Percentiles rank a stretch among this genome's conserved stretches.
These are phyloP conservation scores for Diutina rugosa DNA, from an alignment of 1,139 yeast species.

Conservation along the genomic window DNA sequence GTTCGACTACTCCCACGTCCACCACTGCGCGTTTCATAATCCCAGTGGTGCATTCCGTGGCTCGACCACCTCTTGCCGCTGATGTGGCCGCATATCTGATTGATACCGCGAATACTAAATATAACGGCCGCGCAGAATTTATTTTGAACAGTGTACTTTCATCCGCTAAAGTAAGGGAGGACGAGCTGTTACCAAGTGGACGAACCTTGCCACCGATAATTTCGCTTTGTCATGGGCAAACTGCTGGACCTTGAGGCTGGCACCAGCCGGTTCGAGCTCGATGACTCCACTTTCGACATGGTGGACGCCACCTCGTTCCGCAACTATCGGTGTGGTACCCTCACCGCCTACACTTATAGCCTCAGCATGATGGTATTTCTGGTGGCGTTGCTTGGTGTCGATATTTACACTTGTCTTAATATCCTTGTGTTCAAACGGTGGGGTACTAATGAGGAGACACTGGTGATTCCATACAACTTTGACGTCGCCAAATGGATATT, in stretches of 20 bases:
- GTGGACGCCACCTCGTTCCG: constrained; percentile 35
- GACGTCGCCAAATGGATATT: constrained; percentile 64
- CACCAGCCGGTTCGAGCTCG: constrained; percentile 11
- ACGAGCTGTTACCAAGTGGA: background rate
- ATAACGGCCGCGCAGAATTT: background rate
- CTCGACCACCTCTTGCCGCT: too few species aligned
- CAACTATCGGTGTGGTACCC: constrained; percentile 38
- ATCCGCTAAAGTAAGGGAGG: background rate
- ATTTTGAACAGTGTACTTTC: background rate
- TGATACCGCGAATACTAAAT: background rate
- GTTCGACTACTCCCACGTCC: too few species aligned
- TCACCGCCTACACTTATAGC: constrained; percentile 39
- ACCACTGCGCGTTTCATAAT: too few species aligned
- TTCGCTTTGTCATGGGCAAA: background rate
- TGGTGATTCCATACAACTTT: constrained; percentile 31
- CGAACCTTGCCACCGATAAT: background rate
- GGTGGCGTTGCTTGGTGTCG: constrained; percentile 51
- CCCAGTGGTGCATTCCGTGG: too few species aligned
- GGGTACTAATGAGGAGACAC: constrained; percentile 45
- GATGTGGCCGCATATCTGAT: background rate
- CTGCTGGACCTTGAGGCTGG: background rate
- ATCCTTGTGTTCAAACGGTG: constrained; percentile 67
- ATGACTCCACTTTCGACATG: constrained; percentile 30
- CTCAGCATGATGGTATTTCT: constrained; percentile 41
- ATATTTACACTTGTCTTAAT: constrained; percentile 68